Evolutionary conservation across 345 rosid genomes (phyloP), one percentile per base, ranked within the genome.

Genomic region (Erysimum cheiranthoides): DNA sequence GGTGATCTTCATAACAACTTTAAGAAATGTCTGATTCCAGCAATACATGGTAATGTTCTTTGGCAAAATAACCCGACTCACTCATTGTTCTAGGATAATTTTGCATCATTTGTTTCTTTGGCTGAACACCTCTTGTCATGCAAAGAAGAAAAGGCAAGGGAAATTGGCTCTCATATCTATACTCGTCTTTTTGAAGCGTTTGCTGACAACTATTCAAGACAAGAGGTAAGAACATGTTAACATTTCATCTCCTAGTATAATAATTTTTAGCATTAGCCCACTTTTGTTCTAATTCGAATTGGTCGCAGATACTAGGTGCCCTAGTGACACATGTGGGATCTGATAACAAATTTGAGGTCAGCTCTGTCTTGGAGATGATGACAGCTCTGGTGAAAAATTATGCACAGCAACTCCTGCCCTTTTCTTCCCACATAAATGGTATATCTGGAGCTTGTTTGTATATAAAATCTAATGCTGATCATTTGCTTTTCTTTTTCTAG

Each of bases 241-340:
- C 28, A 47, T 28, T 6, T 40, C 57, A 60, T 66, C 21, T 54
- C 49, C 39, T 30, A 31, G 51, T 74, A 47, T n/a, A 2, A n/a
- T 30, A 7, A 36, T 5, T 38, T 68, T 31, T 68, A 30, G 46
- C 57, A 32, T 58, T 30, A 6, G 62, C 21, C 39, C 16, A 31
- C 1, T 31, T 60, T 75, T 58, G 66, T 42, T 62, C 72, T 69
- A 8, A 14, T 80, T 60, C 50, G 73, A 53, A 54, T 69, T 60
- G 71, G 59, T 28, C 66, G 81, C 90, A 92, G 97, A 78, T 92
- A 75, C 87, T 90, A 66, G 89, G 93, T 79, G 85, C 89, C 77
- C 80, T 92, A 78, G 84, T 92, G 75, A 86, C 90, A 64, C 97
- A 92, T 81, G 87, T 92, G 54, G 97, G 97, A 77, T 88, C 93